Conservation (phyloP, 139 green algal species). For the Chlamydomonas sp. region DNA sequence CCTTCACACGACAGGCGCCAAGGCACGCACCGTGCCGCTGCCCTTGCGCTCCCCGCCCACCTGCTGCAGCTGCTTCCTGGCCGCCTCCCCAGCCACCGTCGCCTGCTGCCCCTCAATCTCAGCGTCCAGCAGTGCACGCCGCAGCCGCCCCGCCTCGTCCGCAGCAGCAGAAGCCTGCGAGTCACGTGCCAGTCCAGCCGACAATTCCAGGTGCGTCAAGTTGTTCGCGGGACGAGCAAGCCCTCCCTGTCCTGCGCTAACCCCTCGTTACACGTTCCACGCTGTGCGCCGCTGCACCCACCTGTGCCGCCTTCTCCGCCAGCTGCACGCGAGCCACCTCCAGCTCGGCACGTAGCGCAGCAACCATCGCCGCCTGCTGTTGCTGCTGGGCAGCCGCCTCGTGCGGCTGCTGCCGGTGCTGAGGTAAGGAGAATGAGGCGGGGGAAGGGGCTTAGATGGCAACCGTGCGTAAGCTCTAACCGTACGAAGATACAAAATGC, state of each 20-base stretch:
- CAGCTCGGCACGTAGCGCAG: neutral
- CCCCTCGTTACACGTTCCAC: no score
- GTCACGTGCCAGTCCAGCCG: neutral
- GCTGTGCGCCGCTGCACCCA: neutral
- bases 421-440: no score
- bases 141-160: slow-evolving; percentile 22
- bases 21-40: no score
- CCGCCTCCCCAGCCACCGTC: slow-evolving; percentile 10
- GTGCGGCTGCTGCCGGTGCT: no score
- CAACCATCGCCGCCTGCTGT: neutral
- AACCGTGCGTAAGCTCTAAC: no score
- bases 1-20: no score
- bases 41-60: neutral
- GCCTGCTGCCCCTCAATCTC: slow-evolving; percentile 36
- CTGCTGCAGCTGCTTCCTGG: slow-evolving; percentile 19
- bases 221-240: no score
- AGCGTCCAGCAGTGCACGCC: slow-evolving; percentile 22
- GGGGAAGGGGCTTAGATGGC: no score
- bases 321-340: slow-evolving; percentile 6
- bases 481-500: no score
- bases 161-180: slow-evolving; percentile 1
- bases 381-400: no score
- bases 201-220: neutral
- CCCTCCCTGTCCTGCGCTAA: no score
- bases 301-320: slow-evolving; percentile 17